Percentiles rank a stretch among this genome's conserved stretches.
phyloP scores from a whole-genome alignment of 202 grass and related monocot genomes.

The Carex arenaria region DNA sequence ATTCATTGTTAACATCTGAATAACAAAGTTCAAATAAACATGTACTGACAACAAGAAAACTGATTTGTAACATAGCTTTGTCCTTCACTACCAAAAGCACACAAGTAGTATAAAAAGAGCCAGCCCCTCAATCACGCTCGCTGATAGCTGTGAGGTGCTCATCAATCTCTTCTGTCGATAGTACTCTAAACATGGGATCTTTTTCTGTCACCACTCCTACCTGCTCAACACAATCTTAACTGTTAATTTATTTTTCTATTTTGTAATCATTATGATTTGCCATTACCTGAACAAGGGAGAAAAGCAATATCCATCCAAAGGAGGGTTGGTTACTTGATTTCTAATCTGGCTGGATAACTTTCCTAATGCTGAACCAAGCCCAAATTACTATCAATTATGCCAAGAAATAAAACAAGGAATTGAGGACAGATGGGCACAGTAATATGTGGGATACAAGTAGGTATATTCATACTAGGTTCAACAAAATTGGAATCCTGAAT shows the following conservation, averaged over 20 bases:
- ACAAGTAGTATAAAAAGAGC: not conserved
- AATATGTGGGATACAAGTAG: not conserved
- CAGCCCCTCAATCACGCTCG: constrained; percentile 58
- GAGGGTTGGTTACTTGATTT: not conserved
- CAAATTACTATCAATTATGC: not conserved
- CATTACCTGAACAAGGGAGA: not conserved
- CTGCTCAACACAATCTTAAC: constrained; percentile 29
- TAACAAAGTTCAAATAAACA: constrained; percentile 19
- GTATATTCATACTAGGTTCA: not conserved
- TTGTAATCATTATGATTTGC: not conserved
- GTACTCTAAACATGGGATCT: constrained; percentile 64
- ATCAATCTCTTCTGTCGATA: constrained; percentile 92
- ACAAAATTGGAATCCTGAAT: not conserved
- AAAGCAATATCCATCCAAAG: not conserved
- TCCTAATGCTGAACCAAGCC: not conserved
- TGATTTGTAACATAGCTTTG: not conserved
- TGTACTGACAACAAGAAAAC: constrained; percentile 2
- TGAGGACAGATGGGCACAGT: not conserved
- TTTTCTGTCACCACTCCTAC: constrained; percentile 86
- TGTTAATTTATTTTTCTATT: not conserved
- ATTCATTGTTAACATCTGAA: not conserved
- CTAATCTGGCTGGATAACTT: not conserved
- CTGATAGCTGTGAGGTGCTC: constrained; percentile 98
- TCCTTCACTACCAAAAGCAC: constrained; percentile 17
- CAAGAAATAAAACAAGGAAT: not conserved